Evolutionary conservation across 768 basidiomycete species (phyloP).

Genomic region (Hirschioporus abietinus): DNA sequence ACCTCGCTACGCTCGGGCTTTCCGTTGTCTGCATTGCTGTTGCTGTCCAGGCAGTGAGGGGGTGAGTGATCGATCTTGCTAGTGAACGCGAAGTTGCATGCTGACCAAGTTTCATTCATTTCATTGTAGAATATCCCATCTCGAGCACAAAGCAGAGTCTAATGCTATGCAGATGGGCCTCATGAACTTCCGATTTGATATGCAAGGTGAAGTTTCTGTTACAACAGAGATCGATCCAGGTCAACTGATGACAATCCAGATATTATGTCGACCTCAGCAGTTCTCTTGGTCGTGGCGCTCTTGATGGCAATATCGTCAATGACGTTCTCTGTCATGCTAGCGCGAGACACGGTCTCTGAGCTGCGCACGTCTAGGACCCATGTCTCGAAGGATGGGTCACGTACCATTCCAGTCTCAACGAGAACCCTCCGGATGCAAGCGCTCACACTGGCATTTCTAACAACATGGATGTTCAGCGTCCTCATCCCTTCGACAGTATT

Average conservation of each 20-base stretch:
- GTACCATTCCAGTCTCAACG: conserved; percentile 10
- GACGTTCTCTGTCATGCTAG: conserved; percentile 6
- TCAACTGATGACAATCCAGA: conserved; percentile 6
- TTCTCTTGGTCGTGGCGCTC: conserved; percentile 9
- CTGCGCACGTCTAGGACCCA: background rate
- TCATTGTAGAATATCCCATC: background rate
- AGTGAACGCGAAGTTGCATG: background rate
- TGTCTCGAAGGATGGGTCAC: background rate
- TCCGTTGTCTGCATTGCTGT: conserved; percentile 13
- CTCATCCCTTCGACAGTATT: conserved; percentile 14
- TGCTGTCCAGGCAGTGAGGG: conserved; percentile 10
- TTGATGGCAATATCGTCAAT: conserved; percentile 5
- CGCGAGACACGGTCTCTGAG: conserved; percentile 4
- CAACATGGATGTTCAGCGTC: conserved; percentile 8
- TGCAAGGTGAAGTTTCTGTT: conserved; percentile 11
- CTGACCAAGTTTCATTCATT: background rate
- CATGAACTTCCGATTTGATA: conserved; percentile 9
- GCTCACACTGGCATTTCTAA: conserved; percentile 9
- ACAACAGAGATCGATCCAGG: background rate
- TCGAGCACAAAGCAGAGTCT: conserved; percentile 7
- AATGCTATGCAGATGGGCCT: background rate
- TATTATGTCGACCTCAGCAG: conserved; percentile 7
- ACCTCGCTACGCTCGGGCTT: conserved; percentile 10
- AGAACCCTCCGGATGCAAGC: conserved; percentile 9
- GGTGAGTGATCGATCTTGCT: conserved; percentile 3